phyloP scores from a whole-genome alignment of 1,284 basidiomycete genomes.

The Cutaneotrichosporon sp. region DNA sequence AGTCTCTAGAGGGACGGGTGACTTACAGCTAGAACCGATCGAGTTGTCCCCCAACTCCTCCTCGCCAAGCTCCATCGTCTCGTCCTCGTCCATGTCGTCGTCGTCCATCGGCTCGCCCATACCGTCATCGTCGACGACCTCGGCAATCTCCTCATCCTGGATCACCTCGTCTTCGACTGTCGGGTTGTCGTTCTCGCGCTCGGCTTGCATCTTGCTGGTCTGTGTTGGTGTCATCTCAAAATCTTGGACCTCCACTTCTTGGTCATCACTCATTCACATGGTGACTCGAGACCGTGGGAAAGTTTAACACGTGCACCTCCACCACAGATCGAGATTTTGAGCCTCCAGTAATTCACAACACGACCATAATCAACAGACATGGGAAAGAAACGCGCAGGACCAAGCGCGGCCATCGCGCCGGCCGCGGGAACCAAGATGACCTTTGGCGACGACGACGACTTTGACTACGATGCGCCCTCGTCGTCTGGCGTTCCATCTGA shows the following conservation, averaged over 20 bases:
- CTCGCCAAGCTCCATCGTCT: slow-evolving; percentile 26
- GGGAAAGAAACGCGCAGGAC: slow-evolving; percentile 24
- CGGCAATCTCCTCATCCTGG: slow-evolving; percentile 49
- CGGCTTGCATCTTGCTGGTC: neutral
- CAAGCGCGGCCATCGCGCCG: slow-evolving; percentile 24
- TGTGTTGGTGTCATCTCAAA: slow-evolving; percentile 8
- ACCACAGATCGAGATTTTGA: slow-evolving; percentile 8
- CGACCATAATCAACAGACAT: slow-evolving; percentile 11
- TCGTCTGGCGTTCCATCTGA: neutral
- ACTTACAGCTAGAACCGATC: slow-evolving; percentile 29
- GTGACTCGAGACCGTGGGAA: neutral
- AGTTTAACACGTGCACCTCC: slow-evolving; percentile 8
- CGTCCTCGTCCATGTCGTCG: slow-evolving; percentile 52
- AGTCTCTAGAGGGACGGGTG: neutral
- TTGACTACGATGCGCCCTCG: neutral
- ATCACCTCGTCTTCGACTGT: slow-evolving; percentile 45
- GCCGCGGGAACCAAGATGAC: slow-evolving; percentile 36
- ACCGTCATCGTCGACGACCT: slow-evolving; percentile 60
- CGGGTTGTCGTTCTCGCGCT: neutral
- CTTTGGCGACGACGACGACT: slow-evolving; percentile 28
- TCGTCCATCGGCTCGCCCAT: slow-evolving; percentile 55
- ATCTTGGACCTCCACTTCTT: slow-evolving; percentile 16
- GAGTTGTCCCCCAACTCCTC: slow-evolving; percentile 37
- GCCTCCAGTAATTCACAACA: too few relatives aligned
- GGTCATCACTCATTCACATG: neutral